Conservation (phyloP, 306 rosid species). For the Cicer cuneatum region DNA sequence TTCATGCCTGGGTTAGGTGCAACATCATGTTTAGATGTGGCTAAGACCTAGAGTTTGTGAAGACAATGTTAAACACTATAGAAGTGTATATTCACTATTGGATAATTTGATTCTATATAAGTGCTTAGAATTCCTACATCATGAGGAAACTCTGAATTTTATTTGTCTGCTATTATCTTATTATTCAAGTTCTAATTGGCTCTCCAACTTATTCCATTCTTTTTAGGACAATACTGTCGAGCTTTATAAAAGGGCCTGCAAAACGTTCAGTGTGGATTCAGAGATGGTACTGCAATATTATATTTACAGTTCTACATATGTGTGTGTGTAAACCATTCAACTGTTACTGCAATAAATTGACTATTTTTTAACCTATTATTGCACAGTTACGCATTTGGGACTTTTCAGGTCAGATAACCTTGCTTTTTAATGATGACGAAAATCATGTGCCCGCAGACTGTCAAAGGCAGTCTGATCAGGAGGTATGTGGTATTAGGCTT, state of each 20-base stretch:
- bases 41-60: slow-evolving; percentile 25
- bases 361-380: slow-evolving; percentile 43
- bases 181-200: slow-evolving; percentile 31
- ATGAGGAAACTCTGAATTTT: slow-evolving; percentile 17
- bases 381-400: slow-evolving; percentile 92
- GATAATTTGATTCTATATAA: slow-evolving; percentile 6
- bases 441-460: slow-evolving; percentile 54
- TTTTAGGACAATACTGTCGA: slow-evolving; percentile 82
- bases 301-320: slow-evolving; percentile 17
- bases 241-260: slow-evolving; percentile 87
- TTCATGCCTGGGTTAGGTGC: slow-evolving; percentile 25
- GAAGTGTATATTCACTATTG: slow-evolving; percentile 29
- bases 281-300: slow-evolving; percentile 71
- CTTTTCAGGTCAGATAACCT: slow-evolving; percentile 79
- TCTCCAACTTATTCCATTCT: slow-evolving; percentile 37
- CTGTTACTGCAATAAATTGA: slow-evolving; percentile 45
- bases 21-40: slow-evolving; percentile 32
- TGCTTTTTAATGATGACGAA: slow-evolving; percentile 57
- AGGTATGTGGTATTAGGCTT: slow-evolving; percentile 56
- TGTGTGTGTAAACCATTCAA: background rate
- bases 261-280: slow-evolving; percentile 82
- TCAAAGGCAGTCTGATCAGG: slow-evolving; percentile 80
- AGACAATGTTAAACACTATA: slow-evolving; percentile 26
- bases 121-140: slow-evolving; percentile 27
- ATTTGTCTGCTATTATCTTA: slow-evolving; percentile 19